These are phyloP conservation scores for Phytophthora palmivora DNA, from an alignment of 352 stramenopile species.

Conservation along the genomic window DNA sequence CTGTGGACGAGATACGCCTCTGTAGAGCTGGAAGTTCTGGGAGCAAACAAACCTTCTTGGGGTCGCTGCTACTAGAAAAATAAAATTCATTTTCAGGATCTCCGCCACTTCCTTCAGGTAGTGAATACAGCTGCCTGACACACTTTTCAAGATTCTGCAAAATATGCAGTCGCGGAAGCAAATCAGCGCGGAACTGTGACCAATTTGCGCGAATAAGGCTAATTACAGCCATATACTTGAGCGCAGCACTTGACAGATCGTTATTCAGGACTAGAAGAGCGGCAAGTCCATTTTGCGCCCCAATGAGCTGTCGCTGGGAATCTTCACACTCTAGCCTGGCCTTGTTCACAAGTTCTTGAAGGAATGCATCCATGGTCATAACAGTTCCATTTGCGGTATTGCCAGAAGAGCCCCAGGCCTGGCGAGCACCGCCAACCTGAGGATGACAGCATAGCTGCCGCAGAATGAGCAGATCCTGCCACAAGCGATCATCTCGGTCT, in stretches of 20 bases:
- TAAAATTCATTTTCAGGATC: background rate
- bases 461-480: slow-evolving; percentile 79
- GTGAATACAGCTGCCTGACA: slow-evolving; percentile 24
- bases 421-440: slow-evolving; percentile 71
- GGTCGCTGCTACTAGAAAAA: slow-evolving; percentile 13
- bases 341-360: slow-evolving; percentile 71
- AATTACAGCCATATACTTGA: slow-evolving; percentile 63
- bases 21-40: slow-evolving; percentile 46
- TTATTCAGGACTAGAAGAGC: slow-evolving; percentile 49
- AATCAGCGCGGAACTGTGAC: slow-evolving; percentile 65
- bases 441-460: slow-evolving; percentile 94
- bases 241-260: slow-evolving; percentile 41
- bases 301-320: slow-evolving; percentile 76
- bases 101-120: slow-evolving; percentile 7
- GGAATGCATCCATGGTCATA: slow-evolving; percentile 86
- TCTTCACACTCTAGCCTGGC: slow-evolving; percentile 85
- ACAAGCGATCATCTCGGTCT: slow-evolving; percentile 54
- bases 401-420: slow-evolving; percentile 19
- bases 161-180: slow-evolving; percentile 75
- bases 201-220: slow-evolving; percentile 62
- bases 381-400: slow-evolving; percentile 29
- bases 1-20: slow-evolving; percentile 29
- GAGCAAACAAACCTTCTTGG: slow-evolving; percentile 55
- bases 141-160: slow-evolving; percentile 65
- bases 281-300: slow-evolving; percentile 77